Percentiles rank a stretch among this genome's conserved stretches.
Conservation (phyloP, 2,329 filamentous ascomycete species). For the Geosmithia flava region DNA sequence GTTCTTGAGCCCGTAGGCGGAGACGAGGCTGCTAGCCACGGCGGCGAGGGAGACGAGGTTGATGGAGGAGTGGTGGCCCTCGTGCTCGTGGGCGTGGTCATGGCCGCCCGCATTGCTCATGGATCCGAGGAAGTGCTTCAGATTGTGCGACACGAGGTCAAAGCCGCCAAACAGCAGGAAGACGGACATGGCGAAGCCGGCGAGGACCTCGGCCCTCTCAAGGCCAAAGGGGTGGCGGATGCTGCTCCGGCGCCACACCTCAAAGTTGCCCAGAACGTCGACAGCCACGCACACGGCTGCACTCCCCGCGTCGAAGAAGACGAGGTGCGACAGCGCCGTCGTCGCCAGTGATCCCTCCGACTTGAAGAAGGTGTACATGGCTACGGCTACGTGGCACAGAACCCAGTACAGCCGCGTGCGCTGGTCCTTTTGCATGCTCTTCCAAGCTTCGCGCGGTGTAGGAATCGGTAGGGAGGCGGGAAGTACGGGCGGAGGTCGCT, state of each 20-base stretch:
- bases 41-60: constrained; percentile 74
- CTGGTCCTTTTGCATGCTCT: constrained; percentile 83
- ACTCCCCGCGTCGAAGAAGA: constrained; percentile 90
- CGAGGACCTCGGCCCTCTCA: constrained; percentile 84
- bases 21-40: constrained; percentile 71
- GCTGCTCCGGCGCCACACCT: constrained; percentile 89
- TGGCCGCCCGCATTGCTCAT: constrained; percentile 30
- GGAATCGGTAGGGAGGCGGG: constrained; percentile 88
- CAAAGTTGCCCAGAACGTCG: constrained; percentile 90
- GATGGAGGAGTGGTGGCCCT: constrained; percentile 56
- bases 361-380: constrained; percentile 74
- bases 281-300: constrained; percentile 85
- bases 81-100: constrained; percentile 57
- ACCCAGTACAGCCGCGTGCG: constrained; percentile 79
- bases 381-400: constrained; percentile 72
- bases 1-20: constrained; percentile 77
- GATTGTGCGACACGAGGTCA: constrained; percentile 84
- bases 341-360: constrained; percentile 79
- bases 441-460: constrained; percentile 75
- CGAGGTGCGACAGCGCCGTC: constrained; percentile 82
- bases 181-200: constrained; percentile 91
- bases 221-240: constrained; percentile 90
- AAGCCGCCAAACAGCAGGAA: constrained; percentile 96
- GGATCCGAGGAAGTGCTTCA: constrained; percentile 80
- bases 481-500: constrained; percentile 72